Evolutionary conservation across 345 rosid species (phyloP).

Genomic region (Heritiera littoralis): DNA sequence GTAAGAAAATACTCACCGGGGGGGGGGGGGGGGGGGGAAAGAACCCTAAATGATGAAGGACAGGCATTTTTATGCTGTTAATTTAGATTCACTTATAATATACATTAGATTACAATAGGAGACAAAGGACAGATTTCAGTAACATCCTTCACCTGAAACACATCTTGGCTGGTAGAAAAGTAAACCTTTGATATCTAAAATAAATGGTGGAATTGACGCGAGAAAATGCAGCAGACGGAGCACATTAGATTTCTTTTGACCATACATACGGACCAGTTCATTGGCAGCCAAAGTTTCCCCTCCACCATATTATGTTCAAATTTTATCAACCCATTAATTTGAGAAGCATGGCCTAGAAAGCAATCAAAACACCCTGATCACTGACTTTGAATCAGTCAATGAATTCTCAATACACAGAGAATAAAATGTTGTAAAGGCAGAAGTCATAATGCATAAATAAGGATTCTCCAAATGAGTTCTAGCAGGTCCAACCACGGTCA

Average conservation of each 20-base stretch:
- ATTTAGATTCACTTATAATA: neutral
- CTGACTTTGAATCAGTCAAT: neutral
- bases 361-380: neutral
- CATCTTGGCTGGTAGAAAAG: neutral
- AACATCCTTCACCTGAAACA: neutral
- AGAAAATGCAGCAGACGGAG: neutral
- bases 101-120: neutral
- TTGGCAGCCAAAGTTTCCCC: neutral
- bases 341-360: slow-evolving; percentile 18
- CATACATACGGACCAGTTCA: neutral
- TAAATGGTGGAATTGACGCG: neutral
- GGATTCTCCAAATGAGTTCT: neutral
- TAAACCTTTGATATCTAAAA: neutral
- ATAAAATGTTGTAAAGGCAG: neutral
- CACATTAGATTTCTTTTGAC: neutral
- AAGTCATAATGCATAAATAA: neutral
- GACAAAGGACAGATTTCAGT: neutral
- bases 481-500: neutral
- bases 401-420: neutral
- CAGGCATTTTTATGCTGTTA: neutral
- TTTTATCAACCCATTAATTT: slow-evolving; percentile 10
- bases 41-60: neutral
- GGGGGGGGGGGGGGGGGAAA: too few species aligned
- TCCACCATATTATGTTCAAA: neutral
- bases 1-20: neutral